These are phyloP conservation scores for Beauveria australis DNA, from an alignment of 2,329 filamentous ascomycete species.

Conservation along the genomic window DNA sequence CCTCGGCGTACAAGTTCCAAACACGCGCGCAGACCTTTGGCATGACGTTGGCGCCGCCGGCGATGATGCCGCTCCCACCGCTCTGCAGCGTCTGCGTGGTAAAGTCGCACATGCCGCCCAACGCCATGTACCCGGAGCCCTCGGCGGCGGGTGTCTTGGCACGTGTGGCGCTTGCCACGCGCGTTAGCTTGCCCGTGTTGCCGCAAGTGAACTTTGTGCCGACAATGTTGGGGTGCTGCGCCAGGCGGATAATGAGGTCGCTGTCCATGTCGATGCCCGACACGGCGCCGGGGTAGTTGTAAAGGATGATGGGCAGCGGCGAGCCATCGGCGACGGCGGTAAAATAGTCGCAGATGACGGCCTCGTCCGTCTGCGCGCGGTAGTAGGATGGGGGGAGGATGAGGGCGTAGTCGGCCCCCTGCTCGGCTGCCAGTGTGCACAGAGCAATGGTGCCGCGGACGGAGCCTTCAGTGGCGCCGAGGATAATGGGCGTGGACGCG, in stretches of 20 bases:
- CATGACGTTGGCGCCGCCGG: constrained; percentile 76
- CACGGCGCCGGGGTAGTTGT: constrained; percentile 87
- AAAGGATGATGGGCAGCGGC: constrained; percentile 71
- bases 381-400: constrained; percentile 80
- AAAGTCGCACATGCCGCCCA: constrained; percentile 83
- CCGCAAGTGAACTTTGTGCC: constrained; percentile 91
- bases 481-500: constrained; percentile 66
- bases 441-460: constrained; percentile 74
- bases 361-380: constrained; percentile 66
- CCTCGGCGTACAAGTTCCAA: constrained; percentile 66
- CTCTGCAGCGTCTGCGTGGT: constrained; percentile 72
- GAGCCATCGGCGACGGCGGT: constrained; percentile 65
- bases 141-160: constrained; percentile 57
- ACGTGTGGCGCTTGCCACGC: constrained; percentile 64
- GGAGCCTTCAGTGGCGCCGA: constrained; percentile 74
- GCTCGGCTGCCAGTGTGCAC: constrained; percentile 55
- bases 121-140: constrained; percentile 69
- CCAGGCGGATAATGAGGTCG: constrained; percentile 73
- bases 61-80: constrained; percentile 77
- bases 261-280: constrained; percentile 85
- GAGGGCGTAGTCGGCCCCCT: constrained; percentile 72
- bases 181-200: constrained; percentile 81
- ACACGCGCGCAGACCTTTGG: constrained; percentile 74
- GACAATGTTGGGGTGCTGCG: constrained; percentile 72
- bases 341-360: constrained; percentile 66